Percentiles rank a stretch among this genome's conserved stretches.
Evolutionary conservation across 306 rosid genomes (phyloP).

Genomic region (Vigna trinervia): DNA sequence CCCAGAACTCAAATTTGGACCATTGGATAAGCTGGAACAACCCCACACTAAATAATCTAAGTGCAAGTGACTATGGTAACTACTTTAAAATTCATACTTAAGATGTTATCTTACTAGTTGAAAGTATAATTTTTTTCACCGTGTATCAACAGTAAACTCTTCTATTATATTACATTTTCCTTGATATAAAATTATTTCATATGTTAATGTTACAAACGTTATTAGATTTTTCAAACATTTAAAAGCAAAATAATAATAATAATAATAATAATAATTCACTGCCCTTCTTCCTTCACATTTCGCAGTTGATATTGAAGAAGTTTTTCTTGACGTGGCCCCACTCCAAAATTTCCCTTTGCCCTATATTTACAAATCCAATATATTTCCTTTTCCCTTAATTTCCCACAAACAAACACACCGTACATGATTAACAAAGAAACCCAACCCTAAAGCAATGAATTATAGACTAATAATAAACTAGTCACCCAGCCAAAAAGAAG

Average conservation of each 20-base stretch:
- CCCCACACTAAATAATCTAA: background rate
- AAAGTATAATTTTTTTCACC: background rate
- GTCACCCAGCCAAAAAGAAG: background rate
- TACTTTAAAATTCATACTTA: background rate
- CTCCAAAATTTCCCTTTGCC: background rate
- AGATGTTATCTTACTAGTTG: background rate
- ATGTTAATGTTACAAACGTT: background rate
- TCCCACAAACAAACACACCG: background rate
- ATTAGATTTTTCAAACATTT: background rate
- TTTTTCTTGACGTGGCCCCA: background rate
- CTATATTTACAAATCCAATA: background rate
- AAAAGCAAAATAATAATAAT: background rate
- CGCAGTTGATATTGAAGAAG: background rate
- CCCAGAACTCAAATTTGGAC: background rate
- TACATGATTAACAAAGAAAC: conserved; percentile 9
- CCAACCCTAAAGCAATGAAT: background rate
- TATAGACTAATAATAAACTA: background rate
- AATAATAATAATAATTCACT: background rate
- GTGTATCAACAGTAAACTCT: background rate
- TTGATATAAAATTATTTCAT: background rate
- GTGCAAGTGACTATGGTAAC: background rate
- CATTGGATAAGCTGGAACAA: background rate
- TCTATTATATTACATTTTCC: background rate
- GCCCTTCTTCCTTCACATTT: background rate
- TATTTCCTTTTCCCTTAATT: background rate